Evolutionary conservation across 2,329 filamentous ascomycete genomes (phyloP), one percentile per base, ranked within the genome.

Genomic region (Calonectria honghensis): DNA sequence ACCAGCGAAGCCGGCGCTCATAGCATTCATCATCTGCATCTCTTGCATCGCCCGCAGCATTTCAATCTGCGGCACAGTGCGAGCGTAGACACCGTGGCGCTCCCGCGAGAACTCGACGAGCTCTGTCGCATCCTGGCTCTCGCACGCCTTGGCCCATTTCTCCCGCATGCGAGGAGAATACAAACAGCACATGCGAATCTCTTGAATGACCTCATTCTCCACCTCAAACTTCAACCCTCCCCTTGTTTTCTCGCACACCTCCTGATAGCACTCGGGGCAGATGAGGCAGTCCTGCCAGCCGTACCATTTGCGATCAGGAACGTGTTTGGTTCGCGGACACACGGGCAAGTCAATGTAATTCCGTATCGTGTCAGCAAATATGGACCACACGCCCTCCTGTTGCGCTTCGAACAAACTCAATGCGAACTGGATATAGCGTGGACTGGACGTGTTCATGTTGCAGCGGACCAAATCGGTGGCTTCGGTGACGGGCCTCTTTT

Each of bases 201-300:
- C 31, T 7, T 61, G 39, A 39, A 70, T 70, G 6, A 61, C 2
- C 14, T 70, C 67, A 14, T 48, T 35, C 39, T 70, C 67, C 32
- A 70, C 37, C 29, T 70, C 67, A 20, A 70, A 63, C 9, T 63
- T 18, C 52, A 70, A 35, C 2, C 14, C n/a, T 29, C 52, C 52
- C 39, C 54, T 70, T 50, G 67, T 68, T 32, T 48, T 41, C 11
- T 70, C 45, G 18, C 52, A 70, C 6, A 70, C 20, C 20, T 31
- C 67, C 20, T 32, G n/a, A 41, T 70, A 70, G 52, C 67, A 70
- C 24, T 70, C 67, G 7, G 41, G 37, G 29, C 67, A 70, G 5
- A 70, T 70, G 27, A 70, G 39, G 37, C 67, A 70, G 37, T 70
- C 67, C 6, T 70, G 51, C 67, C 67, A 70, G 20, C 67, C 67